Evolutionary conservation across 495 filamentous ascomycete genomes (phyloP), one percentile per base, ranked within the genome.

Genomic region (Penicillium fimorum): DNA sequence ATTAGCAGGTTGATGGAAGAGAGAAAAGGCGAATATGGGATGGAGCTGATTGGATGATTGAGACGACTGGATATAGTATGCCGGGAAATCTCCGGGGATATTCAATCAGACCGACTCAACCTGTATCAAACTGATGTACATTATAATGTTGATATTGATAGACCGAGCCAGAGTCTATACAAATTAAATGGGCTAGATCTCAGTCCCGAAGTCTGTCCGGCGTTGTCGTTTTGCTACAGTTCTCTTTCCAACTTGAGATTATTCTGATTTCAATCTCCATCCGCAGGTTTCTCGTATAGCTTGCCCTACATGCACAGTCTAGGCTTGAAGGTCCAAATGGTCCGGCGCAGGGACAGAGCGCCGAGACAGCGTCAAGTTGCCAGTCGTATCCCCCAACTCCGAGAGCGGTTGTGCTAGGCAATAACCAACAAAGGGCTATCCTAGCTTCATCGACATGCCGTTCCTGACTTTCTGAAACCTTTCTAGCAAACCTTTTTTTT

Each of bases 341-440:
- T 45, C 51, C 51, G 41, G 51, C 30, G 51, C 41, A 44, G 40
- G 51, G 41, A 37, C 18, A 22, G 15, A 33, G n/a, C n/a, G 17
- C 33, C 11, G 5, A 43, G 5, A 52, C 11, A 7, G n/a, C 3
- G 4, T 15, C 22, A 51, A 29, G 29, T 24, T 8, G 29, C 15
- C 2, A 51, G 11, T 29, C 4, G 22, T 17, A 33, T 32, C 38
- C 38, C 27, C 4, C 3, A 7, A 3, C 29, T 33, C 29, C 4
- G 29, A 20, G 18, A 43, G 27, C 27, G 30, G 37, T 32, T 22
- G 50, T 52, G 38, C 25, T 4, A 32, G 50, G 11, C 9, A 32
- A 13, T 10, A 25, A 13, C 0, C n/a, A 9, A 24, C 6, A 27
- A 27, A 50, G 22, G 27, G 20, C 7, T 20, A 41, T 32, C 10